These are phyloP conservation scores for Clitopilus hobsonii DNA, from an alignment of 768 basidiomycete species.

Conservation along the genomic window DNA sequence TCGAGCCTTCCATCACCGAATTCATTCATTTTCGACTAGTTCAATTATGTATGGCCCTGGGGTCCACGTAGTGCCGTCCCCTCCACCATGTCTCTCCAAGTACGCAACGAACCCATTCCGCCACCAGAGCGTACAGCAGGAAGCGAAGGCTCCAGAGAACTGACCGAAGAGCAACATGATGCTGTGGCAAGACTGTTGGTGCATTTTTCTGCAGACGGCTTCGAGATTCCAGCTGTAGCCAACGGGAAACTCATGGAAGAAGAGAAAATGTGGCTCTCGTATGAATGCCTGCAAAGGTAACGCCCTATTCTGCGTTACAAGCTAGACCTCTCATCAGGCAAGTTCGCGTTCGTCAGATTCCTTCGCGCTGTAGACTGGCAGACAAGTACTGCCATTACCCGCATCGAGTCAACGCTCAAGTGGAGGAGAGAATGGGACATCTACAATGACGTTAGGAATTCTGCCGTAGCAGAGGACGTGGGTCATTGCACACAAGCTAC, in stretches of 20 bases:
- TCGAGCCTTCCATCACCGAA: no score
- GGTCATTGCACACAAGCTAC: background rate
- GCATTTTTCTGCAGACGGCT: background rate
- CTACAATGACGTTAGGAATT: background rate
- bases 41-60: no score
- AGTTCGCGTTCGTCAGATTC: background rate
- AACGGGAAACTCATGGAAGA: background rate
- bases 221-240: background rate
- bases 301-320: background rate
- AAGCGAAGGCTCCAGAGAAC: background rate
- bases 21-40: no score
- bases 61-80: no score
- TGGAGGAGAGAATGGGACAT: background rate
- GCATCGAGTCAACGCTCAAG: background rate
- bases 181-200: background rate
- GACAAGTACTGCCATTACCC: background rate
- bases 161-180: background rate
- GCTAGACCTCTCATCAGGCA: no score
- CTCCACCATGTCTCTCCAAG: background rate
- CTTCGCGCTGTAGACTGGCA: background rate
- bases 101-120: background rate
- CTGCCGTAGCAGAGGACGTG: background rate
- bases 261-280: background rate
- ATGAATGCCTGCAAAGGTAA: background rate
- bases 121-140: background rate